A percentile compares a stretch with the other conserved stretches of the same genome.
These are phyloP conservation scores for Hirschfeldia incana DNA, from an alignment of 345 rosid genomes.

Conservation along the genomic window DNA sequence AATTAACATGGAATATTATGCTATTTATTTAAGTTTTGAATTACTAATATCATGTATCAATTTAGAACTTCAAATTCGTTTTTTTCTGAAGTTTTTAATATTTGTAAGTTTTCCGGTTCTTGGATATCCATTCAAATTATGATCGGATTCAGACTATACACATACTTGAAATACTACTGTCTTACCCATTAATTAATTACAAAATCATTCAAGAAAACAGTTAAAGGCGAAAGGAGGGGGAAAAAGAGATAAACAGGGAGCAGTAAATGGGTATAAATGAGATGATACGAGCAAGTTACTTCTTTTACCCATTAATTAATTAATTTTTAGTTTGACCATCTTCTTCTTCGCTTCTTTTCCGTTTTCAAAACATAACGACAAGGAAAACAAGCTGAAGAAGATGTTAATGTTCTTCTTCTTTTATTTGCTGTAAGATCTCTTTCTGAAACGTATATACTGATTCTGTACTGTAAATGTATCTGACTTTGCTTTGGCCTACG, in stretches of 20 bases:
- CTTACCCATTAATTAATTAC: too few species aligned
- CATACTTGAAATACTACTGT: too few species aligned
- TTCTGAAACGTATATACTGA: background rate
- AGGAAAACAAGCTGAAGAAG: slow-evolving; percentile 26
- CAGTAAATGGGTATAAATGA: slow-evolving; percentile 33
- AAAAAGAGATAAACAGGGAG: slow-evolving; percentile 26
- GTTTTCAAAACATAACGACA: slow-evolving; percentile 2
- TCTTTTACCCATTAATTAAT: slow-evolving; percentile 21
- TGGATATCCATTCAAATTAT: too few species aligned
- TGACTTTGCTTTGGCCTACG: slow-evolving; percentile 5
- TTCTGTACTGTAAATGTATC: background rate
- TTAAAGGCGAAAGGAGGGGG: slow-evolving; percentile 29
- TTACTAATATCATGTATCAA: too few species aligned
- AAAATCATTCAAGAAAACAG: background rate
- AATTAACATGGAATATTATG: too few species aligned
- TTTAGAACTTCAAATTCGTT: too few species aligned
- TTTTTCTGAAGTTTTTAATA: too few species aligned
- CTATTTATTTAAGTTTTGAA: too few species aligned
- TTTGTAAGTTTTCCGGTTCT: too few species aligned
- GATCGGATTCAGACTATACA: too few species aligned
- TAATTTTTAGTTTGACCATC: slow-evolving; percentile 23
- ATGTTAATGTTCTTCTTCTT: slow-evolving; percentile 29
- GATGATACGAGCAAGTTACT: slow-evolving; percentile 29
- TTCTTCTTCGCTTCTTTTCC: slow-evolving; percentile 17
- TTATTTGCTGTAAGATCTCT: slow-evolving; percentile 22